These are phyloP conservation scores for Monilinia fructigena DNA, from an alignment of 2,329 filamentous ascomycete genomes.

Conservation along the genomic window DNA sequence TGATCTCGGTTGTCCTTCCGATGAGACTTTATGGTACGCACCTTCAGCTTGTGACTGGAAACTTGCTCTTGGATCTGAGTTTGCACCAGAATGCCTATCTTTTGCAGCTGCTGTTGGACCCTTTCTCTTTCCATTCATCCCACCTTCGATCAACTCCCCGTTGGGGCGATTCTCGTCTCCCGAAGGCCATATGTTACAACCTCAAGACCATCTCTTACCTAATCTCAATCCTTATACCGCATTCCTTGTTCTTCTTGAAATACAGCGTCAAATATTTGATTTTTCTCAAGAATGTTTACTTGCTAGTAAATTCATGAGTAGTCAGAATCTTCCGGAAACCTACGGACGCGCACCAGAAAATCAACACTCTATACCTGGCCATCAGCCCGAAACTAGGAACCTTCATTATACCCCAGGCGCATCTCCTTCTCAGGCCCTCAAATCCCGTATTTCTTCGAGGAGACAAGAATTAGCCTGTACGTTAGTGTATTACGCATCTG, in stretches of 20 bases:
- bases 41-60: constrained; percentile 33
- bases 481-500: constrained; percentile 8
- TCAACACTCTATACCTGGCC: neutral
- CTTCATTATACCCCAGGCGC: neutral
- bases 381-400: neutral
- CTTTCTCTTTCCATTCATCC: constrained; percentile 28
- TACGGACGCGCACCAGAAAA: neutral
- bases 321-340: constrained; percentile 10
- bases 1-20: constrained; percentile 32
- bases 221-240: constrained; percentile 34
- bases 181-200: neutral
- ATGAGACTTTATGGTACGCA: constrained; percentile 35
- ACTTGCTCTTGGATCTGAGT: constrained; percentile 31
- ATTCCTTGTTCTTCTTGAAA: constrained; percentile 32
- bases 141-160: neutral
- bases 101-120: constrained; percentile 33
- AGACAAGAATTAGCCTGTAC: constrained; percentile 21
- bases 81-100: constrained; percentile 29
- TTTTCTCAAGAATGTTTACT: constrained; percentile 30
- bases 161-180: neutral
- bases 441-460: neutral
- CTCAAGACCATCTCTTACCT: constrained; percentile 24
- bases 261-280: constrained; percentile 30
- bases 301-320: constrained; percentile 28
- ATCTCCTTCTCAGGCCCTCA: constrained; percentile 14